Conservation (phyloP, 108 stramenopile genomes). For the Fragilaria radians region DNA sequence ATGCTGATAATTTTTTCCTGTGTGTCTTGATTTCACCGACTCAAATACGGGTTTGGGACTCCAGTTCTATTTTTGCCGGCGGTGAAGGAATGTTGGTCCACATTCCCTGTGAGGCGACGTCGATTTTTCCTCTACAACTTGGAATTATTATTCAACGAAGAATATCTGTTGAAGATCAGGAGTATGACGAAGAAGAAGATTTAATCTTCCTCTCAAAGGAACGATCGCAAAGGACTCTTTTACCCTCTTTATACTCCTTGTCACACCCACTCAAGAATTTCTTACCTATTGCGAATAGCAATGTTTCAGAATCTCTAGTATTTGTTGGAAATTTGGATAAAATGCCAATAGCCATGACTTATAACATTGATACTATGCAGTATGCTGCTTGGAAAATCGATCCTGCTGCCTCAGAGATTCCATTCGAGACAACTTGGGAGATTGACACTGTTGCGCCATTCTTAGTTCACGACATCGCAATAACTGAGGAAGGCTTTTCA, state of each 20-base stretch:
- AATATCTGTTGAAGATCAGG: conserved; percentile 29
- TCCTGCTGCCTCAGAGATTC: conserved; percentile 29
- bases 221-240: not conserved
- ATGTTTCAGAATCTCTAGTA: conserved; percentile 56
- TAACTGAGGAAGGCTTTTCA: conserved; percentile 18
- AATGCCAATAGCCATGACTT: not conserved
- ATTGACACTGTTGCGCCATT: conserved; percentile 21
- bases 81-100: conserved; percentile 56
- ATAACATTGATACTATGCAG: conserved; percentile 1
- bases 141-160: conserved; percentile 48
- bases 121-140: conserved; percentile 34
- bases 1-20: not conserved
- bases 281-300: conserved; percentile 31
- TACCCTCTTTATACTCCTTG: conserved; percentile 69
- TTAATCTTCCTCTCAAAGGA: conserved; percentile 29
- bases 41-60: not conserved
- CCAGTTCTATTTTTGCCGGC: conserved; percentile 10
- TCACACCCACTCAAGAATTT: conserved; percentile 74
- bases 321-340: conserved; percentile 32
- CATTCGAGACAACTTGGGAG: conserved; percentile 21
- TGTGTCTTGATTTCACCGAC: not conserved
- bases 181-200: conserved; percentile 19
- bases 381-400: conserved; percentile 49
- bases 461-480: conserved; percentile 14
- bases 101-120: conserved; percentile 59